These are phyloP conservation scores for Ophiocordyceps camponoti-floridani DNA, from an alignment of 2,329 filamentous ascomycete species.

Conservation along the genomic window DNA sequence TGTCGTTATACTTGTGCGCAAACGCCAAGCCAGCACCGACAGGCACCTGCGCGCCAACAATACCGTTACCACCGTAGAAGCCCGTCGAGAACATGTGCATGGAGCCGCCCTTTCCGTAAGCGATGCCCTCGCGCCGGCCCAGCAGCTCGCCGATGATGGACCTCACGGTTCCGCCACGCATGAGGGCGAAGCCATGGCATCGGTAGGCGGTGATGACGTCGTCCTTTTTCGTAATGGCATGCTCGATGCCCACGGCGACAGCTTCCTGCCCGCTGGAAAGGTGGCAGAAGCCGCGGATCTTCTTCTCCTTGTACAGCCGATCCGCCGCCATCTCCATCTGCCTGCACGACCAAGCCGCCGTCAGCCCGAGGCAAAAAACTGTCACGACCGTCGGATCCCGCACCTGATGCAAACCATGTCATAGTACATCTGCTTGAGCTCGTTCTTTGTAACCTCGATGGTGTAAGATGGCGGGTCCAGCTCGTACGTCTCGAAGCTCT, in stretches of 20 bases:
- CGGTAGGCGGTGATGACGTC: slow-evolving; percentile 96
- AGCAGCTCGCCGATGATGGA: slow-evolving; percentile 93
- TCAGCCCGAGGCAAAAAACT: neutral
- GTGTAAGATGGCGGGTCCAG: slow-evolving; percentile 91
- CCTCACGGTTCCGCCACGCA: slow-evolving; percentile 81
- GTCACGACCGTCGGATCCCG: slow-evolving; percentile 11
- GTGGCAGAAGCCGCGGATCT: slow-evolving; percentile 99
- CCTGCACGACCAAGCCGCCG: slow-evolving; percentile 26
- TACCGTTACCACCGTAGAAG: slow-evolving; percentile 98
- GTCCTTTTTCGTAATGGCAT: slow-evolving; percentile 80
- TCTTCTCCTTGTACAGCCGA: slow-evolving; percentile 99
- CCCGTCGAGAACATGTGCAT: slow-evolving; percentile 99
- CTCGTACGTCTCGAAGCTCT: slow-evolving; percentile 99
- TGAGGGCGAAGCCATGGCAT: slow-evolving; percentile 95
- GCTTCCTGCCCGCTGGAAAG: slow-evolving; percentile 96
- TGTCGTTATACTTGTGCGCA: slow-evolving; percentile 82
- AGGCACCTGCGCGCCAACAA: slow-evolving; percentile 95
- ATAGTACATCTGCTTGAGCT: slow-evolving; percentile 97
- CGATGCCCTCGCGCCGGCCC: slow-evolving; percentile 87
- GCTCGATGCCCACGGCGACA: slow-evolving; percentile 91
- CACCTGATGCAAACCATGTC: slow-evolving; percentile 94
- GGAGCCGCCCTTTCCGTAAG: slow-evolving; percentile 96
- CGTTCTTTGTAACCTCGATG: slow-evolving; percentile 85
- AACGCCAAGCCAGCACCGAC: slow-evolving; percentile 94
- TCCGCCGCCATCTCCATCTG: slow-evolving; percentile 99